These are phyloP conservation scores for Cryptosporidium tyzzeri DNA, from an alignment of 169 alveolate genomes.

Conservation along the genomic window DNA sequence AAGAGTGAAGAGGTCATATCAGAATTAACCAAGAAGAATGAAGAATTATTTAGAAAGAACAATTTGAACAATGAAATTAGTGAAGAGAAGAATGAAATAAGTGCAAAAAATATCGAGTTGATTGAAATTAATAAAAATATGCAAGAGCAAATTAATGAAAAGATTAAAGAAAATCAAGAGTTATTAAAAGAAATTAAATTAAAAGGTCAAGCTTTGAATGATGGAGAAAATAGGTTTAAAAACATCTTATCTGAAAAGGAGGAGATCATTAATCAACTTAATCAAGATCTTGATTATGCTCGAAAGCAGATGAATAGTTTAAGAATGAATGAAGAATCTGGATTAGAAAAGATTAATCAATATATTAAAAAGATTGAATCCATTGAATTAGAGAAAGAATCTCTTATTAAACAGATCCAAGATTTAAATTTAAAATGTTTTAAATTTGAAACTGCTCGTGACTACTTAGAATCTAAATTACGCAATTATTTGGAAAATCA, in stretches of 20 bases:
- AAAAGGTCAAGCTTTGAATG: neutral
- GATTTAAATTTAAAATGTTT: neutral
- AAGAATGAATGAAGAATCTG: neutral
- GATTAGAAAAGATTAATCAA: neutral
- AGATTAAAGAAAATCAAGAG: constrained; percentile 18
- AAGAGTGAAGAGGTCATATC: constrained; percentile 38
- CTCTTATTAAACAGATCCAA: neutral
- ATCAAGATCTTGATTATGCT: neutral
- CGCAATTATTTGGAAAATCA: neutral
- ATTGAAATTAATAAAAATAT: neutral
- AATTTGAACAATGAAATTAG: neutral
- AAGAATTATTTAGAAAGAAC: constrained; percentile 16
- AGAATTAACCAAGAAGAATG: constrained; percentile 39
- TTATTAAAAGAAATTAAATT: constrained; percentile 6
- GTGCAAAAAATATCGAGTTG: neutral
- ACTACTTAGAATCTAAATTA: constrained; percentile 9
- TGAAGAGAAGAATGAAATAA: constrained; percentile 1
- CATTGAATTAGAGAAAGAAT: neutral
- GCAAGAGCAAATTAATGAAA: constrained; percentile 1
- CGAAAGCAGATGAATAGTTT: neutral
- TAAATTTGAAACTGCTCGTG: constrained; percentile 3
- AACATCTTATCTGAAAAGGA: neutral
- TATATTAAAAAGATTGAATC: neutral
- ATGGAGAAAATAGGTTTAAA: neutral
- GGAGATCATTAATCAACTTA: neutral